Base-by-base conservation (phyloP, 148 eudicot genomes). In the Chenopodium suecicum region DNA sequence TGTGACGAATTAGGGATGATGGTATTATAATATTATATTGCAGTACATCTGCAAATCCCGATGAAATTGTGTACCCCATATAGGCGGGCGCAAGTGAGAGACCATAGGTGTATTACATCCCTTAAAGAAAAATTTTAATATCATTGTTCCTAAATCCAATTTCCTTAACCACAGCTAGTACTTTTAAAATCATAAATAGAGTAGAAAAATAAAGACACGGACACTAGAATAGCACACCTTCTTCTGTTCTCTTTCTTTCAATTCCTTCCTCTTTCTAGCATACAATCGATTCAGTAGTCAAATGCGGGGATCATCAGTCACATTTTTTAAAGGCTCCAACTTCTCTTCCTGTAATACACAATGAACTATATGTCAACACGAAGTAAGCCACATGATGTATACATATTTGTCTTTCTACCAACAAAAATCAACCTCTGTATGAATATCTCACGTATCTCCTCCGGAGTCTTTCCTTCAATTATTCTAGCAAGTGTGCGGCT, bases 251-350 rank as follows among this genome's bases (percentile, higher is more conserved):
- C 90, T 88, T 70, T 90, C 95, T 82, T 82, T 92, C 82, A 94
- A 86, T 82, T 92, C 92, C 81, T 92, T 92, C 88, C 98, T 89
- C 88, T 92, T 94, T 83, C 92, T 92, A 22, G 98, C 95, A 92
- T 94, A 89, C 52, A 92, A 77, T 78, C 94, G 89, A 90, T 94
- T 94, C 86, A 94, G 78, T 48, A 94, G 88, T 86, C 95, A 89
- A 41, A 94, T 92, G 56, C 90, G 92, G n/a, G 95, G 92, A 86
- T 94, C 98, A 82, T 90, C 95, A 16, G 92, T 92, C 67, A 88
- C 86, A 84, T 90, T 91, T 92, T 88, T 88, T 68, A 94, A 80
- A 27, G 98, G 98, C 83, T 94, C 98, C 87, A 94, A 83, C 84
- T 94, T 94, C 85, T 94, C 98, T 86, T 94, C 98, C 98, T 94